A percentile compares a stretch with the other conserved stretches of the same genome.
These are phyloP conservation scores for Mucor racemosus DNA, from an alignment of 371 early-diverging fungal genomes.

Conservation along the genomic window DNA sequence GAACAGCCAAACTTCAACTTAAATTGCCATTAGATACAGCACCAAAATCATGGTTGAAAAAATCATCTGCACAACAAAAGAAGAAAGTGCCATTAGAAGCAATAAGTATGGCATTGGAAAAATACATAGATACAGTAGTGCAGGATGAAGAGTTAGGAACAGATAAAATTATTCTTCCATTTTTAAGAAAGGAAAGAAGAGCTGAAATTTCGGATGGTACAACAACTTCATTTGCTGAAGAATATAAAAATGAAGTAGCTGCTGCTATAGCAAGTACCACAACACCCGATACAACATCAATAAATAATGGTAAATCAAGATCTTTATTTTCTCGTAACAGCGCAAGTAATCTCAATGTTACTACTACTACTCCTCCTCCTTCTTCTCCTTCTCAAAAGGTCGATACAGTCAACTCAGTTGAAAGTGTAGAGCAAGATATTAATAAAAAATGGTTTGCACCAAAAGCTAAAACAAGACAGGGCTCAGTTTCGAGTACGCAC, in stretches of 20 bases:
- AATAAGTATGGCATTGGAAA: conserved; percentile 34
- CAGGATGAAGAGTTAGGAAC: conserved; percentile 47
- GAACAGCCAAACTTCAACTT: conserved; percentile 31
- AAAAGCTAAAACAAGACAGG: conserved; percentile 28
- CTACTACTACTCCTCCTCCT: not conserved
- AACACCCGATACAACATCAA: not conserved
- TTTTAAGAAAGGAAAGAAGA: conserved; percentile 48
- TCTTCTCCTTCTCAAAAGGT: not conserved
- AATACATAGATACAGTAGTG: conserved; percentile 41
- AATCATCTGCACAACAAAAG: conserved; percentile 13
- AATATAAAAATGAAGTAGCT: conserved; percentile 40
- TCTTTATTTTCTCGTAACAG: conserved; percentile 25
- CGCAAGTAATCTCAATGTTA: not conserved
- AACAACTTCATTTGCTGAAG: conserved; percentile 39
- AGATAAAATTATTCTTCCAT: conserved; percentile 41
- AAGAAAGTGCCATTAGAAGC: conserved; percentile 18
- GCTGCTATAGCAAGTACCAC: not conserved
- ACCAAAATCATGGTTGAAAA: conserved; percentile 40
- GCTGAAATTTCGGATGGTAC: conserved; percentile 21
- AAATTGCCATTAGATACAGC: conserved; percentile 41
- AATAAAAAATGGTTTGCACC: conserved; percentile 20
- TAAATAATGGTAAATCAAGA: not conserved
- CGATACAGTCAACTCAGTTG: too few relatives aligned
- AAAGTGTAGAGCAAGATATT: not conserved
- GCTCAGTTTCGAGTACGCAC: conserved; percentile 32